Evolutionary conservation across 164 flowering plant genomes (phyloP), one percentile per base, ranked within the genome.

Genomic region (Brasenia schreberi): DNA sequence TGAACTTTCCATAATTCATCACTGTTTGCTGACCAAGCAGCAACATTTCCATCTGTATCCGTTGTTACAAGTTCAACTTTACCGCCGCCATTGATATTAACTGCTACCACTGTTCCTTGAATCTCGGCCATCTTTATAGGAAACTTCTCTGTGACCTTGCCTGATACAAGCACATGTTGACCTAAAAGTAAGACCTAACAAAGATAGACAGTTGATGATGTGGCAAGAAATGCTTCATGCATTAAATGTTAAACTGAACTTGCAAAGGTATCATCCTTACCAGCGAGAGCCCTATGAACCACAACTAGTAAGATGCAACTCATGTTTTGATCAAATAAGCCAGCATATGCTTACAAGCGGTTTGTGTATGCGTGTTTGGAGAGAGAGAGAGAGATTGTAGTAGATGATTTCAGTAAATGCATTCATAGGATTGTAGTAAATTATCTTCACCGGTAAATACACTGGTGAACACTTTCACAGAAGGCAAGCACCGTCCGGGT

Each of bases 101-200:
- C 97, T 59, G 97, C 97, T 67, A 85, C 82, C 27, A 90, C 89
- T 18, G 86, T 79, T 69, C 85, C 96, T 80, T 92, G 99, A 81
- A 95, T 95, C 77, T 95, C 97, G 70, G 97, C 99, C 97, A 95
- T 89, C 78, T 92, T 88, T 74, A 92, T 97, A 66, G 99, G 99
- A 74, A 95, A 95, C 44, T 87, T 89, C 43, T 85, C 84, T 77
- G 97, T 87, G 44, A 85, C 73, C 44, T 87, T 83, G 42, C 99
- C 99, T 95, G 86, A 76, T 64, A n/a, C 63, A 60, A 9, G 7
- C 7, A 60, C 63, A 60, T 60, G 19, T 45, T 45, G 11, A 45
- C 4, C 12, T 3, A 7, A 45, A 1, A 12, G 1, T 5, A 7
- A 45, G 12, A 45, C 53, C 12, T 7, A 45, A 45, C 7, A 45